Evolutionary conservation across 768 basidiomycete species (phyloP), one percentile per base, ranked within the genome.

Genomic region (Lactarius pseudohatsudake): DNA sequence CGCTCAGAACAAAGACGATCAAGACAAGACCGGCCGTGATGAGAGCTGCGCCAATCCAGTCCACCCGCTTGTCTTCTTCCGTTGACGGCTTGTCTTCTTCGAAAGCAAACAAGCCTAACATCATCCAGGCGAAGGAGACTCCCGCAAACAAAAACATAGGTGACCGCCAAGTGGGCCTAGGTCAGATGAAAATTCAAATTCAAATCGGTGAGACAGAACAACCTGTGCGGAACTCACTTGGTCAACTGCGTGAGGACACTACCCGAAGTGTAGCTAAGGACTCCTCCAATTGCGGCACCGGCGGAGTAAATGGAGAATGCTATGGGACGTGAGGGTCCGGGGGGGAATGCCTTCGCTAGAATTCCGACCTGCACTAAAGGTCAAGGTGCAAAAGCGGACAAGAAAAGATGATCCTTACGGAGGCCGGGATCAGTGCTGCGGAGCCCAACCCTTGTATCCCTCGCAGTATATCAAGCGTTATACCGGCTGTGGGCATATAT

Each of bases 231-330:
- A 15, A 54, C 64, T 55, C 13, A 70, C 69, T 55, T 62, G 15
- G 67, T 65, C 26, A 64, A 18, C 22, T 71, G 83, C 0, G 87
- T 90, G 26, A 92, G 75, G 1, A 88, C 77, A 20, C 91, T 92
- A 20, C 93, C 92, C 0, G 92, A 65, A 0, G 86, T 76, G 36
- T 81, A 80, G 1, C 94, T 93, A 16, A 94, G 76, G 0, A 85
- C 89, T 0, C 82, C 89, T 0, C 94, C 94, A 6, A 95, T 72
- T 0, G 94, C 93, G 0, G 90, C 91, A 32, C 95, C 95, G 0
- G 92, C 91, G 1, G 89, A 82, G 69, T 94, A 96, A 0, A 88
- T 86, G 0, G 94, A 85, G 68, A 96, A 96, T 0, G 92, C 94
- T 0, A 86, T 75, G 1, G 90, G 86, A 11, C 94, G 84, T 0